Conservation (phyloP, 2,329 filamentous ascomycete species). For the Ophiosphaerella korrae region DNA sequence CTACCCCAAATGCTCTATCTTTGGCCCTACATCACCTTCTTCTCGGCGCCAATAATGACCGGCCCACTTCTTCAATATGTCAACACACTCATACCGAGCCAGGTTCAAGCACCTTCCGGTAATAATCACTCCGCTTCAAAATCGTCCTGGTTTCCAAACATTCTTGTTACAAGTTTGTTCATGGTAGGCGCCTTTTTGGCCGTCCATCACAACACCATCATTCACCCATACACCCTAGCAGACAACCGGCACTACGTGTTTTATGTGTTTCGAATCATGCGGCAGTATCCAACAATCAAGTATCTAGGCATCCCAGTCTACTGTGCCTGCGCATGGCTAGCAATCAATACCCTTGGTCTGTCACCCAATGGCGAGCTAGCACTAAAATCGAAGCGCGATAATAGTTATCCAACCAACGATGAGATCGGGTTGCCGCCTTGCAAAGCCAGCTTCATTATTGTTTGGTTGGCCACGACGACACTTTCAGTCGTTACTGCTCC, state of each 20-base stretch:
- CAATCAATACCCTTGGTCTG: slow-evolving; percentile 65
- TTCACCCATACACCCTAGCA: slow-evolving; percentile 93
- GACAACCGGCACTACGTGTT: slow-evolving; percentile 98
- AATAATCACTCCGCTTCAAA: slow-evolving; percentile 10
- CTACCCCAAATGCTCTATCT: slow-evolving; percentile 93
- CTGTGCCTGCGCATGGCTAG: slow-evolving; percentile 69
- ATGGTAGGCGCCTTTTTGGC: slow-evolving; percentile 49
- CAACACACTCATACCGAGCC: slow-evolving; percentile 25
- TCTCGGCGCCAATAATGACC: slow-evolving; percentile 78
- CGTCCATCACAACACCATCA: slow-evolving; percentile 84
- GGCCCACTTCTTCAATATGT: slow-evolving; percentile 56
- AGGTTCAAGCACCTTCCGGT: slow-evolving; percentile 10
- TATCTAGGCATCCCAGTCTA: slow-evolving; percentile 75
- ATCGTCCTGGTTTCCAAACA: slow-evolving; percentile 11
- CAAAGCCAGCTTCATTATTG: slow-evolving; percentile 56
- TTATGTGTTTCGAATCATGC: slow-evolving; percentile 87
- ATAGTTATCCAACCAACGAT: slow-evolving; percentile 7
- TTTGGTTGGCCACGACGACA: slow-evolving; percentile 71
- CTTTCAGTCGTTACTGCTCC: slow-evolving; percentile 86
- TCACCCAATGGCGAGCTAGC: slow-evolving; percentile 2
- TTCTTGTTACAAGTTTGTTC: slow-evolving; percentile 44
- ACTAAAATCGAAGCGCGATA: slow-evolving; percentile 1
- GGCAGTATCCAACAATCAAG: slow-evolving; percentile 65
- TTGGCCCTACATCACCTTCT: slow-evolving; percentile 88
- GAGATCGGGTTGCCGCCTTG: slow-evolving; percentile 15